These are phyloP conservation scores for Rhodotorula mucilaginosa DNA, from an alignment of 1,284 basidiomycete species.

Conservation along the genomic window DNA sequence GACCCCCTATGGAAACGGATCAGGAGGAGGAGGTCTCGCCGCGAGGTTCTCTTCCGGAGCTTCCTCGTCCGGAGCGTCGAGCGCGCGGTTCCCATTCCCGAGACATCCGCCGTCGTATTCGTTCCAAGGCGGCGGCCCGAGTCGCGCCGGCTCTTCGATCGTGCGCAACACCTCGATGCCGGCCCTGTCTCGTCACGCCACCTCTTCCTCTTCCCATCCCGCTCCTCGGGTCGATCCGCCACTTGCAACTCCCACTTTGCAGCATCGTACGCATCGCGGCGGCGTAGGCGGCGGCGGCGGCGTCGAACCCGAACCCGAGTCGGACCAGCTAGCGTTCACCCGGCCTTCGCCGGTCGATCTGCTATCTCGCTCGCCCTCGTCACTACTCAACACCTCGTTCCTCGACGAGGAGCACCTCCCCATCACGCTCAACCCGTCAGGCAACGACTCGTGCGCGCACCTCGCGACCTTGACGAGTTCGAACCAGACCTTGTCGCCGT, in stretches of 20 bases:
- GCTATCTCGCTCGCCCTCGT: constrained; percentile 38
- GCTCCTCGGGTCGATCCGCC: constrained; percentile 3
- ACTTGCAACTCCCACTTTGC: not conserved
- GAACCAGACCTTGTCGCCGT: constrained; percentile 86
- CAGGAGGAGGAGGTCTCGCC: not conserved
- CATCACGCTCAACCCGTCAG: constrained; percentile 66
- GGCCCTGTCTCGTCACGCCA: constrained; percentile 6
- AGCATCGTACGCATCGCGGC: not conserved
- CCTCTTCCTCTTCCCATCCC: constrained; percentile 8
- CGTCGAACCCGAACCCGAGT: not conserved
- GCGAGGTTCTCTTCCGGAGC: not conserved
- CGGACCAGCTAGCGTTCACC: constrained; percentile 11
- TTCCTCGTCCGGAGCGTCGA: constrained; percentile 16
- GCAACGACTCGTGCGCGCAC: constrained; percentile 74
- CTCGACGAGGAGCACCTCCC: constrained; percentile 41
- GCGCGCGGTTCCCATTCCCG: constrained; percentile 35
- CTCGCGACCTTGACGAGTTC: constrained; percentile 77
- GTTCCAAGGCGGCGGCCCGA: not conserved
- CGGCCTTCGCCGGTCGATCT: constrained; percentile 36
- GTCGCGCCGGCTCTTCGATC: not conserved
- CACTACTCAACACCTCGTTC: constrained; percentile 32
- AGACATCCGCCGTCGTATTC: constrained; percentile 24
- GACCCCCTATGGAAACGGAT: too few species aligned
- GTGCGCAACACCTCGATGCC: constrained; percentile 27
- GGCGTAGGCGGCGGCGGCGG: not conserved